Evolutionary conservation across 306 rosid genomes (phyloP), one percentile per base, ranked within the genome.

Genomic region (Begonia loranthoides): DNA sequence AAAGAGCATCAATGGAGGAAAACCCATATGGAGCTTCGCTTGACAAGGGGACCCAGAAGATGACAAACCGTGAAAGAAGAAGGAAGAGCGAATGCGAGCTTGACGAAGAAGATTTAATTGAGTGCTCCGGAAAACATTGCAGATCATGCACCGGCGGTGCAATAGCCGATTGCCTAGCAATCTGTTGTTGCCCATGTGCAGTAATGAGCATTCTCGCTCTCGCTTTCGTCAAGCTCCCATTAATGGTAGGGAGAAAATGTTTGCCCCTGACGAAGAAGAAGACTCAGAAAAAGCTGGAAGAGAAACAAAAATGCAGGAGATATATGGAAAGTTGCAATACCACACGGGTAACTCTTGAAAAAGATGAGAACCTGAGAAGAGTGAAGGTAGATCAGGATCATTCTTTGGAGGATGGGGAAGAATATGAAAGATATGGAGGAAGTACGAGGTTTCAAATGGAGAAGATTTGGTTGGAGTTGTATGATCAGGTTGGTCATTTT

Each of bases 401-500:
- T 28, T 28, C 8, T 7, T 28, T 28, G 36, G 8, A 3, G 36
- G 34, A 45, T 9, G 52, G 13, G 10, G 58, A 4, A 15, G 69
- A 45, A 39, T 2, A 44, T 48, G 75, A 49, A 49, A 53, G 44
- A 50, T 71, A 64, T 6, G 68, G 41, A 40, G 73, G 48, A 9
- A 73, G 70, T 64, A 79, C 76, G 21, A 70, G 75, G 2, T 70
- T 69, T 61, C 82, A 87, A 66, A 81, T 77, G 7, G 97, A 89
- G 59, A 75, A 70, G 41, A 76, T 85, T 58, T 89, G 95, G 97
- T 13, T 64, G 36, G 95, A 89, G 46, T 70, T 79, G 45, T 72
- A 73, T 47, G 83, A 28, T 28, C 85, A 85, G 62, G 59, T 82
- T 56, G 83, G 81, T 17, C 97, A 90, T 67, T 74, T 90, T 72